phyloP scores from a whole-genome alignment of 345 rosid genomes.

The Eucalyptus urophylla region DNA sequence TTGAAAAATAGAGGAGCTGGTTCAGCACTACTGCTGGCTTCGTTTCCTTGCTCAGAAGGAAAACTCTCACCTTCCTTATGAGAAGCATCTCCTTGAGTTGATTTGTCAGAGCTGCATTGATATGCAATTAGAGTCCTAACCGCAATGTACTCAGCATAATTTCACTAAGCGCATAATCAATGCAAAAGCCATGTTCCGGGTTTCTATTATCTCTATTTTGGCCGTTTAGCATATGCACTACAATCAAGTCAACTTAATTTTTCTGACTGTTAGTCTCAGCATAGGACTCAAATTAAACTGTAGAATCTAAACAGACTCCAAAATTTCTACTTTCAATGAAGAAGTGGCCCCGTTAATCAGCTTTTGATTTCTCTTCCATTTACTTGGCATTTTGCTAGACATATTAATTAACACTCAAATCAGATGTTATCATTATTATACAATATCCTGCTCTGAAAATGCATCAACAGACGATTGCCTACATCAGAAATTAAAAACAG shows the following conservation, averaged over 20 bases:
- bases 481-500: background rate
- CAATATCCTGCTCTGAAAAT: background rate
- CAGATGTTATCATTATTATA: background rate
- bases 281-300: background rate
- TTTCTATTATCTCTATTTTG: background rate
- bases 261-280: background rate
- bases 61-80: constrained; percentile 15
- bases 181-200: background rate
- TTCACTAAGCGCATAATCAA: background rate
- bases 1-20: constrained; percentile 19
- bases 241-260: background rate
- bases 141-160: background rate
- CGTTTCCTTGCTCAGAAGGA: constrained; percentile 21
- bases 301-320: background rate
- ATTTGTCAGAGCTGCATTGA: constrained; percentile 16
- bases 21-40: constrained; percentile 3
- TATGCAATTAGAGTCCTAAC: background rate
- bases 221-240: background rate
- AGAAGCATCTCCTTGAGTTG: constrained; percentile 18
- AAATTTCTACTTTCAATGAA: background rate
- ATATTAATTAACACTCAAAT: background rate
- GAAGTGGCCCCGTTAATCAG: background rate
- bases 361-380: background rate
- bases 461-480: background rate
- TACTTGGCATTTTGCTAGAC: background rate